A percentile compares a stretch with the other conserved stretches of the same genome.
Evolutionary conservation across 495 filamentous ascomycete species (phyloP).

Genomic region (Hypoxylon lenormandii): DNA sequence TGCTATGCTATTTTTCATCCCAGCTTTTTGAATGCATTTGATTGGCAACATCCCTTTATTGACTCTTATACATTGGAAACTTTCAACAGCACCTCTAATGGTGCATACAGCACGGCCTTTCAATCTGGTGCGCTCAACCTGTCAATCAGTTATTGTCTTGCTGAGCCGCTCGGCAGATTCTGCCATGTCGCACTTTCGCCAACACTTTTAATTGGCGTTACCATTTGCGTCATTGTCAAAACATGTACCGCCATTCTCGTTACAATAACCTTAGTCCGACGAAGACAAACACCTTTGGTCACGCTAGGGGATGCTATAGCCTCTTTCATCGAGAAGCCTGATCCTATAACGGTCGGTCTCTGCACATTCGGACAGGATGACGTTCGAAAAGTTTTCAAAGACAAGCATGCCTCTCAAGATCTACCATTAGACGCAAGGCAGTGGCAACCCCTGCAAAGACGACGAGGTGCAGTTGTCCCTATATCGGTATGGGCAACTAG

Average conservation of each 20-base stretch:
- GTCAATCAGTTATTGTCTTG: conserved; percentile 38
- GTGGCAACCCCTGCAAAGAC: conserved; percentile 20
- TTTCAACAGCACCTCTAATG: no score
- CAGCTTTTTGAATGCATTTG: conserved; percentile 2
- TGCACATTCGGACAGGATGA: conserved; percentile 47
- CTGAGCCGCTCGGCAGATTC: conserved; percentile 19
- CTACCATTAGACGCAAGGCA: conserved; percentile 6
- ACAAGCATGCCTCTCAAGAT: not conserved
- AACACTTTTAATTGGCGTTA: conserved; percentile 50
- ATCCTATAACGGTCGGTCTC: conserved; percentile 52
- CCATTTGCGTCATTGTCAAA: conserved; percentile 54
- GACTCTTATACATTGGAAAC: not conserved
- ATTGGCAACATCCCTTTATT: conserved; percentile 33
- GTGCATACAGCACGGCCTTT: not conserved
- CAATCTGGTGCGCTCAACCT: conserved; percentile 25
- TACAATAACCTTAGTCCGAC: conserved; percentile 45
- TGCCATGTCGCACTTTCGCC: conserved; percentile 46
- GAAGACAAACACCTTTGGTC: conserved; percentile 54
- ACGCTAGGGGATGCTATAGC: conserved; percentile 66
- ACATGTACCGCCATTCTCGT: conserved; percentile 52
- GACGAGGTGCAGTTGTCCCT: conserved; percentile 20
- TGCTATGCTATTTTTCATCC: no score
- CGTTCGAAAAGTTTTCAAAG: conserved; percentile 25
- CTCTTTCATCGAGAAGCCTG: conserved; percentile 60
- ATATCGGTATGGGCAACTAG: conserved; percentile 33